A percentile compares a stretch with the other conserved stretches of the same genome.
These are phyloP conservation scores for Populus davidiana DNA, from an alignment of 345 rosid species.

Conservation along the genomic window DNA sequence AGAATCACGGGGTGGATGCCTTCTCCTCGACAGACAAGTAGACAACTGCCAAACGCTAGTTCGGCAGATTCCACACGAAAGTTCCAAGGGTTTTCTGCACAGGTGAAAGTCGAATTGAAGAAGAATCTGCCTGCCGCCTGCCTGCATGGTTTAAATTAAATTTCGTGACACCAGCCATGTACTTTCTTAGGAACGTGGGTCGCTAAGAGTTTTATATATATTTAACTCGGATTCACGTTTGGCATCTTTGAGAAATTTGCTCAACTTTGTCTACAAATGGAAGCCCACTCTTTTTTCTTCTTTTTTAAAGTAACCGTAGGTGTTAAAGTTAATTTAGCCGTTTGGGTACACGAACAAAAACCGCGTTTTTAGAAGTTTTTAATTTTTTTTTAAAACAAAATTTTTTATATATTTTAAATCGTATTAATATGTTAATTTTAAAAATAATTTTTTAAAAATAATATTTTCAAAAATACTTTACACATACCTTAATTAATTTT, in stretches of 20 bases:
- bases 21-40: neutral
- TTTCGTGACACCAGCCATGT: neutral
- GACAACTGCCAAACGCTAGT: neutral
- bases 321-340: too few relatives aligned
- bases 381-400: too few relatives aligned
- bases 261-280: neutral
- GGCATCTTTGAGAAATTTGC: neutral
- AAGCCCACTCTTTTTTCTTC: neutral
- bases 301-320: too few relatives aligned
- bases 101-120: neutral
- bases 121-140: neutral
- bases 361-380: too few relatives aligned
- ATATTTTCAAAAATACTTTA: too few relatives aligned
- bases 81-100: neutral
- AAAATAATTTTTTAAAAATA: too few relatives aligned
- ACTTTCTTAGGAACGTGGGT: neutral
- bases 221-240: neutral
- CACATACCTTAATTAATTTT: too few relatives aligned
- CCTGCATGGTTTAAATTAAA: neutral
- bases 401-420: too few relatives aligned
- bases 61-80: neutral
- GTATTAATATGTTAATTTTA: too few relatives aligned
- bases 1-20: neutral
- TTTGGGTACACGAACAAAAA: too few relatives aligned
- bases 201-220: neutral